Evolutionary conservation across 2,329 filamentous ascomycete species (phyloP), one percentile per base, ranked within the genome.

Genomic region (Geoglossum cookeanum): DNA sequence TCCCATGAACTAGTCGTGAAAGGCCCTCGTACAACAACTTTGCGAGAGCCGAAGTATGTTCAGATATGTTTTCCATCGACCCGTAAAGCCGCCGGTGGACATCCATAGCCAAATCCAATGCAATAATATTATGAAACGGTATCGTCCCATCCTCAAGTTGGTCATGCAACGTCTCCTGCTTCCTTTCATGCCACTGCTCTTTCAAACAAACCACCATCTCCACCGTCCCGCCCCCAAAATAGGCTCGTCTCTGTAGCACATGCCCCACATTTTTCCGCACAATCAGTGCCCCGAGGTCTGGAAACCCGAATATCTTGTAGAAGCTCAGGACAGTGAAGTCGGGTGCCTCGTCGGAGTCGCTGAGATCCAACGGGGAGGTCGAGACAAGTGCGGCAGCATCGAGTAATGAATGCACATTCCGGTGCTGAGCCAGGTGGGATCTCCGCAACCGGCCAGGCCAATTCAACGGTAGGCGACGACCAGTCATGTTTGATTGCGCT

Each of bases 271-370:
- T 32, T 13, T 22, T 53, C 49, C 49, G 49, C 3, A 53, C 32
- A 13, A 53, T 53, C 49, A 53, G 17, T 7, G 83, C 89, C 1
- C 91, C 91, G 1, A 97, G 74, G 66, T 97, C 87, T 0, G 91
- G 91, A 62, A 96, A 96, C 1, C 92, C 91, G 68, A 97, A 97
- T n/a, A 96, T 90, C 68, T 97, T 98, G 72, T 96, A 94, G 61
- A 97, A 81, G 68, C 90, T 96, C 47, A 97, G 65, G 0, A 87
- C 85, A 0, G 80, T 84, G 62, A 97, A 97, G 67, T 97, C 91
- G 0, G 91, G 86, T 0, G 84, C 81, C 0, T 70, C 66, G 0
- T 73, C 71, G 0, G 75, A 63, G 62, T 85, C 71, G 57, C 79
- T 74, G 1, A 97, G 72, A 64, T 94, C 79, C 5, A 97, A 72